These are phyloP conservation scores for Acacia pycnantha DNA, from an alignment of 331 rosid genomes.

Conservation along the genomic window DNA sequence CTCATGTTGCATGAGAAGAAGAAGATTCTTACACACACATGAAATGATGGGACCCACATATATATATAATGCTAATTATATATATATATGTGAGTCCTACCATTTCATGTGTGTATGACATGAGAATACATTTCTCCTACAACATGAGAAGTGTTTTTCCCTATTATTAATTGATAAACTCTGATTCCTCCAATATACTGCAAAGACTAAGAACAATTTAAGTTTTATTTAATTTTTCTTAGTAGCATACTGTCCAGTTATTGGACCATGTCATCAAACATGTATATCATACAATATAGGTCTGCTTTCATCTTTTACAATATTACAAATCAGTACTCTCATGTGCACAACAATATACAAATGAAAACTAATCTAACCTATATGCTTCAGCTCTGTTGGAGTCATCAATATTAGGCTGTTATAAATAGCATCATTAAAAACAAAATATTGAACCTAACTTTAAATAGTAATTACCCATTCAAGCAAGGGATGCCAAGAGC, in stretches of 20 bases:
- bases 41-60: no score
- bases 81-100: no score
- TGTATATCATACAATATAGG: neutral
- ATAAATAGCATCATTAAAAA: neutral
- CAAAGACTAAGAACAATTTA: neutral
- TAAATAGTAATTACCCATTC: conserved; percentile 56
- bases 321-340: neutral
- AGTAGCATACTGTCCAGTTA: neutral
- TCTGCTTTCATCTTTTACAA: neutral
- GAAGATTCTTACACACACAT: no score
- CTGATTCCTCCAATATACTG: neutral
- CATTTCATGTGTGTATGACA: no score
- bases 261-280: neutral
- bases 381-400: neutral
- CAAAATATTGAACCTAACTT: conserved; percentile 8
- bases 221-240: neutral
- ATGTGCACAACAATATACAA: neutral
- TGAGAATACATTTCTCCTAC: no score
- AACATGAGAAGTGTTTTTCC: no score
- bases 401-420: neutral
- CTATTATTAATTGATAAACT: neutral
- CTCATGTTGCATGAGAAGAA: no score
- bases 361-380: neutral
- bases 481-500: conserved; percentile 75
- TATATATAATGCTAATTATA: no score